Evolutionary conservation across 768 basidiomycete species (phyloP).

Genomic region (Hygrocybe coccinea): DNA sequence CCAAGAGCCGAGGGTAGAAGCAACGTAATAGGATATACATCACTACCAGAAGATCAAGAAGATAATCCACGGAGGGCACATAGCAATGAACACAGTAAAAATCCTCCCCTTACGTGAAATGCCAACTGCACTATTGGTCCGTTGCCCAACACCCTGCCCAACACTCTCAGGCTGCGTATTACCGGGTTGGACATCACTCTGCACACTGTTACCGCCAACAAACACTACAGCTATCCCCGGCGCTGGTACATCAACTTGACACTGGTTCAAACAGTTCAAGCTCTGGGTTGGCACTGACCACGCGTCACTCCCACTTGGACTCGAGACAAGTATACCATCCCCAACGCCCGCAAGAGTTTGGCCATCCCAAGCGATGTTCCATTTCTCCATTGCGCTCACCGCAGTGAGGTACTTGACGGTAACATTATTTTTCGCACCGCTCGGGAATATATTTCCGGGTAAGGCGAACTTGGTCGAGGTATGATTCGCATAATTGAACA

Average conservation of each 20-base stretch:
- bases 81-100: no score
- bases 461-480: constrained; percentile 35
- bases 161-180: background rate
- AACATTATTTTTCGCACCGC: constrained; percentile 24
- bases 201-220: background rate
- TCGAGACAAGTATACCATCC: constrained; percentile 33
- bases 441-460: constrained; percentile 25
- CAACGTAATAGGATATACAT: no score
- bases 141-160: no score
- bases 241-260: constrained; percentile 43
- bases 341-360: constrained; percentile 42
- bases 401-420: constrained; percentile 48
- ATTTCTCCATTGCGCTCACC: constrained; percentile 43
- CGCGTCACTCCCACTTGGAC: constrained; percentile 26
- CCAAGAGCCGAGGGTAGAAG: no score
- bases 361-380: constrained; percentile 58
- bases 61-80: no score
- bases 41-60: no score
- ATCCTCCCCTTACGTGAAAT: no score
- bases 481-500: constrained; percentile 48
- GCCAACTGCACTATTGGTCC: no score
- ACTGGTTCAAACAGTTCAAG: constrained; percentile 41
- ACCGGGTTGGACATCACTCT: background rate
- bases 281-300: constrained; percentile 30
- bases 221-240: constrained; percentile 49